Conservation (phyloP, 371 early-diverging fungal species). For the Apophysomyces trapeziformis region DNA sequence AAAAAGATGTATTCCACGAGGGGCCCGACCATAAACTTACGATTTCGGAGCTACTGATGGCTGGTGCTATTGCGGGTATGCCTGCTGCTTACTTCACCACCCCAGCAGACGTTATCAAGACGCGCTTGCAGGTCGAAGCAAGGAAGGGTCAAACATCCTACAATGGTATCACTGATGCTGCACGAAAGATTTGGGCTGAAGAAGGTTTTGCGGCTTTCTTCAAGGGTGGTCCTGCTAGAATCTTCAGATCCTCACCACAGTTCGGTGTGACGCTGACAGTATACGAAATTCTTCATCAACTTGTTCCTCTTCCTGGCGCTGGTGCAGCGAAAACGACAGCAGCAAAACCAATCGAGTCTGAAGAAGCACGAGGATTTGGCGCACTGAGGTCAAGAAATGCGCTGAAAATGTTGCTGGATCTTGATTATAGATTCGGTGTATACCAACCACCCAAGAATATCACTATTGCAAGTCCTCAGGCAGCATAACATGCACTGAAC, state of each 20-base stretch:
- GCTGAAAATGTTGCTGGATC: slow-evolving; percentile 66
- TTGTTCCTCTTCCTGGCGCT: slow-evolving; percentile 70
- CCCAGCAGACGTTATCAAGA: slow-evolving; percentile 98
- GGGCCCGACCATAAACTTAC: slow-evolving; percentile 75
- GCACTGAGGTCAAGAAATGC: slow-evolving; percentile 65
- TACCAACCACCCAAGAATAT: slow-evolving; percentile 24
- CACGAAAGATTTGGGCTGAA: slow-evolving; percentile 84
- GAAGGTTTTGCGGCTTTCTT: slow-evolving; percentile 96
- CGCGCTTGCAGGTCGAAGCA: slow-evolving; percentile 94
- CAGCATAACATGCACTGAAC: not conserved
- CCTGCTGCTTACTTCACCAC: slow-evolving; percentile 97
- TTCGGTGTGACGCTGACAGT: slow-evolving; percentile 95
- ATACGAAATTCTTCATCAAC: slow-evolving; percentile 88
- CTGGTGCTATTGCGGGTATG: slow-evolving; percentile 97
- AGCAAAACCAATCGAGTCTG: slow-evolving; percentile 17
- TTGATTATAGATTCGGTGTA: slow-evolving; percentile 64
- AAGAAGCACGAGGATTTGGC: slow-evolving; percentile 40
- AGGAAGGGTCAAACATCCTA: slow-evolving; percentile 88
- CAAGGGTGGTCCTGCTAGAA: slow-evolving; percentile 92
- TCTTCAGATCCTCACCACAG: slow-evolving; percentile 91
- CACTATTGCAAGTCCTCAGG: not conserved
- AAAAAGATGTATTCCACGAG: slow-evolving; percentile 85
- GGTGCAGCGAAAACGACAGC: slow-evolving; percentile 27
- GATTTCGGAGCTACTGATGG: slow-evolving; percentile 79
- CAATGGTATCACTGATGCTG: slow-evolving; percentile 86